Base-by-base conservation (phyloP, 2,329 filamentous ascomycete species). In the Exophiala phaeomuriformis region DNA sequence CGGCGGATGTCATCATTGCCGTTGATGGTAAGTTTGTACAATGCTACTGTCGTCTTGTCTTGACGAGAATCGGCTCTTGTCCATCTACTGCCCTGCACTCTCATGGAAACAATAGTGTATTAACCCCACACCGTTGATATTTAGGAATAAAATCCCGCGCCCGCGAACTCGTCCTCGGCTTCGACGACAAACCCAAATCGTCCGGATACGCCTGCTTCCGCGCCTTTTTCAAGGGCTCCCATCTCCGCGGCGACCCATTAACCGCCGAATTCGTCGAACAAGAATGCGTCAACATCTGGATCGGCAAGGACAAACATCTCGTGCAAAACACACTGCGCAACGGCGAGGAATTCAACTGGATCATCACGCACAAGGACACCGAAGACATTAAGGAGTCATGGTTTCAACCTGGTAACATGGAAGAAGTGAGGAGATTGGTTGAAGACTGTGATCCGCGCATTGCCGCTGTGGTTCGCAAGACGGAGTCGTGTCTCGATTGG, bases 381-480 rank as follows among this genome's bases (percentile, higher is more conserved):
- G 60, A 58, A 41, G 58, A 80, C 60, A 79, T 80, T 53, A 71
- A 77, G 52, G 78, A 81, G 65, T 77, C 75, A 0, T 80, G 76
- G 76, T 76, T 72, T 2, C 77, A 78, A 55, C 75, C 77, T 0
- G 76, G 75, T 2, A 75, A 76, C 43, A 67, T 79, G 1, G 71
- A 75, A 40, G 77, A 79, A 39, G 78, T 79, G 0, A 69, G 72
- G 52, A 68, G 74, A 50, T 69, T 77, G 1, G 64, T 80, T 5
- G 70, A 77, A 44, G 75, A 71, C 31, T 79, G 77, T 76, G 72
- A 80, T 64, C 70, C 76, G 10, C 58, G 73, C 46, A 76, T 73
- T 51, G 69, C 69, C 28, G 71, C 71, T 19, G 76, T 79, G 51
- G 70, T 79, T 40, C 56, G 64, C 43, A 64, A 64, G 43, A 71